phyloP scores from a whole-genome alignment of 2,329 filamentous ascomycete species.

The Chaetomium sp. region DNA sequence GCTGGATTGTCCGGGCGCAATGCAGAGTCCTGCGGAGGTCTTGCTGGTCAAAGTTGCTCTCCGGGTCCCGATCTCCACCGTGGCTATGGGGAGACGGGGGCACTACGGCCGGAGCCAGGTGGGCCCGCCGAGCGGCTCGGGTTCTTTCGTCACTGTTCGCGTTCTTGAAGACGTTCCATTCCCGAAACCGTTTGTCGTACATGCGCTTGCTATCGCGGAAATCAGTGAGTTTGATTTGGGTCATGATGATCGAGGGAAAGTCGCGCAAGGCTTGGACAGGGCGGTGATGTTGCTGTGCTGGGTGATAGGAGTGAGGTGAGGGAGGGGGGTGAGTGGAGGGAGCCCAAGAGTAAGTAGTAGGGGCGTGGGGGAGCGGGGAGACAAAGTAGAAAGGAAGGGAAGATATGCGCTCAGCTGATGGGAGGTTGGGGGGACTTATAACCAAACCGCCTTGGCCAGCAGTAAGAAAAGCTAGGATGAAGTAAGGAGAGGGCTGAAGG shows the following conservation, averaged over 20 bases:
- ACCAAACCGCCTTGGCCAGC: too few species aligned
- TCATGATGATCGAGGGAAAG: constrained; percentile 14
- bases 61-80: not conserved
- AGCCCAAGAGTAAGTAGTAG: too few species aligned
- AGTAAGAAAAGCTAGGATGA: too few species aligned
- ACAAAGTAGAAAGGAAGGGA: too few species aligned
- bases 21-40: constrained; percentile 19
- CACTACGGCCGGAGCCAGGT: not conserved
- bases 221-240: constrained; percentile 21
- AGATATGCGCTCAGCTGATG: too few species aligned
- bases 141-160: constrained; percentile 22
- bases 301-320: too few species aligned
- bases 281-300: not conserved
- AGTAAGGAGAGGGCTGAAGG: too few species aligned
- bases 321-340: too few species aligned
- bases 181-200: constrained; percentile 26
- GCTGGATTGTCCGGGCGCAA: constrained; percentile 16
- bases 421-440: too few species aligned
- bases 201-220: constrained; percentile 23
- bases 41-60: constrained; percentile 16
- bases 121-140: constrained; percentile 12
- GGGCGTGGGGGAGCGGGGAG: too few species aligned
- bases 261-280: not conserved
- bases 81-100: not conserved
- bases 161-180: constrained; percentile 26